Evolutionary conservation across 2,329 filamentous ascomycete genomes (phyloP).

Genomic region (Nakataea oryzae): DNA sequence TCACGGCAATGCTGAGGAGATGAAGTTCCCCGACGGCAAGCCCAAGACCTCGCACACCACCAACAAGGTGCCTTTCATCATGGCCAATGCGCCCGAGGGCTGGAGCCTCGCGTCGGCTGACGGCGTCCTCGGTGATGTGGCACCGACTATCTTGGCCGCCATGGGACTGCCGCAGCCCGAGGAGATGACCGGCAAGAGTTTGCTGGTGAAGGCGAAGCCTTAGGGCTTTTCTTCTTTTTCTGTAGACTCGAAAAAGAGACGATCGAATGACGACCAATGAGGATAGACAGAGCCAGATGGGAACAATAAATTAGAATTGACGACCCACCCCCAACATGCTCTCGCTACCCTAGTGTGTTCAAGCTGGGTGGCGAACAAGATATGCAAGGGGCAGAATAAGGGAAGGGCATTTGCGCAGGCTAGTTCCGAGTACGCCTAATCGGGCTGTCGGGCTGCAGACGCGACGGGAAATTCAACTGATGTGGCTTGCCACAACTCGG

Average conservation of each 20-base stretch:
- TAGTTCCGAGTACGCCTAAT: too few species aligned
- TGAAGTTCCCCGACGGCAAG: slow-evolving; percentile 91
- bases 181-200: slow-evolving; percentile 82
- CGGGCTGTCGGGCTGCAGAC: too few species aligned
- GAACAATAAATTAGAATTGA: neutral
- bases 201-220: slow-evolving; percentile 72
- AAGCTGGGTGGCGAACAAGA: too few species aligned
- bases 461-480: too few species aligned
- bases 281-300: neutral
- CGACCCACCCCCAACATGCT: neutral
- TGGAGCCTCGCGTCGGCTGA: slow-evolving; percentile 77
- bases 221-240: slow-evolving; percentile 22
- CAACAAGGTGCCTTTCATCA: slow-evolving; percentile 96
- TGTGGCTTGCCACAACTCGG: too few species aligned
- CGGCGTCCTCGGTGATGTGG: slow-evolving; percentile 93
- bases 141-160: slow-evolving; percentile 79
- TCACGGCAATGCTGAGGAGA: slow-evolving; percentile 98
- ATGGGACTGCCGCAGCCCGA: slow-evolving; percentile 88
- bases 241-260: neutral
- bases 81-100: slow-evolving; percentile 89
- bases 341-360: too few species aligned
- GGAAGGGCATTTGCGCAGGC: too few species aligned
- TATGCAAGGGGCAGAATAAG: too few species aligned
- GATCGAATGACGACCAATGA: neutral
- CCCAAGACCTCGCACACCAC: slow-evolving; percentile 97